Percentiles rank a stretch among this genome's conserved stretches.
Conservation (phyloP, 2,329 filamentous ascomycete species). For the Phaeosphaeria sp. region DNA sequence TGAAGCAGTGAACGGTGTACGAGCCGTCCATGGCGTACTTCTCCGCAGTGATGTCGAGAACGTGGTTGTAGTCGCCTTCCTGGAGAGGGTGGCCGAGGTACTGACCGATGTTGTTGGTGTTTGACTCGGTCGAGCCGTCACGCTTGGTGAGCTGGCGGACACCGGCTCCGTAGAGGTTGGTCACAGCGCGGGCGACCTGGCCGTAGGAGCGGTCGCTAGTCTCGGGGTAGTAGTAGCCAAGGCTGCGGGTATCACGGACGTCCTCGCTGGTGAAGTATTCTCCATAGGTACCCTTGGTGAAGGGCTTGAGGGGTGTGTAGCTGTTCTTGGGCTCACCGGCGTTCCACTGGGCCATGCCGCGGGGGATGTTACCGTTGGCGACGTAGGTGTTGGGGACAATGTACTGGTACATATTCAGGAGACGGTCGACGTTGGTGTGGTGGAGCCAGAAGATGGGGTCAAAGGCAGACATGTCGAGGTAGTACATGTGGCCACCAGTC, state of each 20-base stretch:
- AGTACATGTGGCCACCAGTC: constrained; percentile 74
- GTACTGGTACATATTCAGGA: constrained; percentile 78
- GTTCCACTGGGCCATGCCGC: constrained; percentile 50
- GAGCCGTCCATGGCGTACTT: constrained; percentile 45
- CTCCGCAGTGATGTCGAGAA: constrained; percentile 41
- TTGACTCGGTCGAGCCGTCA: constrained; percentile 6
- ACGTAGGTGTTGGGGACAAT: constrained; percentile 75
- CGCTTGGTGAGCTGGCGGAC: constrained; percentile 40
- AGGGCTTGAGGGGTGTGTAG: constrained; percentile 54
- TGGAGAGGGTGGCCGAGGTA: constrained; percentile 41
- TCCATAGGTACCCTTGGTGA: constrained; percentile 39
- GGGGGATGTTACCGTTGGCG: constrained; percentile 48
- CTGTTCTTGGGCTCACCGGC: constrained; percentile 56
- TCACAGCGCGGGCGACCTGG: constrained; percentile 35
- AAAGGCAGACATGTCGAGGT: constrained; percentile 75
- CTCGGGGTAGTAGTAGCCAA: constrained; percentile 48
- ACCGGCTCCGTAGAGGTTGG: constrained; percentile 49
- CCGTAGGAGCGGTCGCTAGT: constrained; percentile 29
- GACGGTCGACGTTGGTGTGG: constrained; percentile 48
- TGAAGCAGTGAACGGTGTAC: constrained; percentile 46
- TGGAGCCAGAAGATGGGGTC: constrained; percentile 68
- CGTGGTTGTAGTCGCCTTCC: constrained; percentile 45
- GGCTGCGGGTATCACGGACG: constrained; percentile 50
- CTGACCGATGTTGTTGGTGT: constrained; percentile 20
- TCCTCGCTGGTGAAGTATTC: constrained; percentile 55